Percentiles rank a stretch among this genome's conserved stretches.
Evolutionary conservation across 495 filamentous ascomycete genomes (phyloP).

Genomic region (Achaetomiella virescens): DNA sequence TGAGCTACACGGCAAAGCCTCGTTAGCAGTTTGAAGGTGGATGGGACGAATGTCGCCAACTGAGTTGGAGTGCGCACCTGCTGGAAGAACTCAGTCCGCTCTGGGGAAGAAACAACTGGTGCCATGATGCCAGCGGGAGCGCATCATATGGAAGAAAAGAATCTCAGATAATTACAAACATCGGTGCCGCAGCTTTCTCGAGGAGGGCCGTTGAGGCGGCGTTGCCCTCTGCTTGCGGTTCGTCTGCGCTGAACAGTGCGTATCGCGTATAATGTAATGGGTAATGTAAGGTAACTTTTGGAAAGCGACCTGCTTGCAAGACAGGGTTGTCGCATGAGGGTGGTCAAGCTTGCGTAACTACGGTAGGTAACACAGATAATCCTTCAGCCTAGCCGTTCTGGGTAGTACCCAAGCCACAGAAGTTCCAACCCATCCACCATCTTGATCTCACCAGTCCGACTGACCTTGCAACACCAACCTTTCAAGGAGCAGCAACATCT

Average conservation of each 20-base stretch:
- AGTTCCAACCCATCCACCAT: too few relatives aligned
- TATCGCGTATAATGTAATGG: not conserved
- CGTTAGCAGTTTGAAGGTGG: not conserved
- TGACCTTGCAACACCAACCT: not conserved
- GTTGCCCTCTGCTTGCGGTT: not conserved
- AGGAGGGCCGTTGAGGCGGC: too few relatives aligned
- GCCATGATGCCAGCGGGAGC: conserved; percentile 14
- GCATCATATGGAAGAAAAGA: not conserved
- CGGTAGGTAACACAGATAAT: too few relatives aligned
- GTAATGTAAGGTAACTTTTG: not conserved
- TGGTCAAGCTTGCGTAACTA: too few relatives aligned
- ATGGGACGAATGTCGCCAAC: not conserved
- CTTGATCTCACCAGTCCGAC: not conserved
- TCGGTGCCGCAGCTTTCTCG: too few relatives aligned
- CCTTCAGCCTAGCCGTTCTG: too few relatives aligned
- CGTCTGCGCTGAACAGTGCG: not conserved
- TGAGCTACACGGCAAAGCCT: conserved; percentile 16
- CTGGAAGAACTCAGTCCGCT: conserved; percentile 28
- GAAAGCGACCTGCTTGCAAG: too few relatives aligned
- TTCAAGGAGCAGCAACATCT: not conserved
- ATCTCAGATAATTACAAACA: too few relatives aligned
- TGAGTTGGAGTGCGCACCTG: conserved; percentile 15
- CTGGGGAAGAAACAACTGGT: conserved; percentile 6
- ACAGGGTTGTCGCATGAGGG: too few relatives aligned
- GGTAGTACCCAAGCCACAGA: too few relatives aligned